Percentiles rank a stretch among this genome's conserved stretches.
Conservation (phyloP, 805 yeast genomes). For the Candida gorgasii region DNA sequence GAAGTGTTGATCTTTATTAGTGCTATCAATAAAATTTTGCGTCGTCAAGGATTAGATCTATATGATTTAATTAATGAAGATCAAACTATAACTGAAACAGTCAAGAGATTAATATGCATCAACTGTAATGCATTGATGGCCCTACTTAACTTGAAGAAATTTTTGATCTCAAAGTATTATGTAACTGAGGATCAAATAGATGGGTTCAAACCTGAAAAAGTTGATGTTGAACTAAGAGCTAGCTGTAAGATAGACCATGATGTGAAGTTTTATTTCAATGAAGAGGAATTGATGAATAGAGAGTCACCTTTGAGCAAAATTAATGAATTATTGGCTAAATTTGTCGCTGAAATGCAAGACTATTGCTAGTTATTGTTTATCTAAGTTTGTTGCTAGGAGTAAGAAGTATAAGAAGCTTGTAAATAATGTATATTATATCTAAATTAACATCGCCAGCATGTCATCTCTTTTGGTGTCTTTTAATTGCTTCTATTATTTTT, state of each 20-base stretch:
- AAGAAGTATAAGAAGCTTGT: not conserved
- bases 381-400: too few species aligned
- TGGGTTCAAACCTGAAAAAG: constrained; percentile 28
- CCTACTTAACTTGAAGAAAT: constrained; percentile 6
- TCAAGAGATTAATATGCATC: constrained; percentile 1
- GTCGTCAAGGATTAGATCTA: constrained; percentile 43
- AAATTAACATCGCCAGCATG: constrained; percentile 3
- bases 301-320: constrained; percentile 10
- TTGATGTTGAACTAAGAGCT: constrained; percentile 34
- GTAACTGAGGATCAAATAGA: constrained; percentile 18
- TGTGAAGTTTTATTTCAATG: constrained; percentile 11
- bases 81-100: not conserved
- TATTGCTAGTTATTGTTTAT: too few species aligned
- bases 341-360: constrained; percentile 6
- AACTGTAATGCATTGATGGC: constrained; percentile 5
- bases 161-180: constrained; percentile 6
- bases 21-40: constrained; percentile 44
- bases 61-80: constrained; percentile 10
- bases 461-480: constrained; percentile 2
- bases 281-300: constrained; percentile 7
- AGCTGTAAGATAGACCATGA: constrained; percentile 22
- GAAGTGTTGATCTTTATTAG: constrained; percentile 49
- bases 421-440: not conserved
- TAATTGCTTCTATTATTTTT: not conserved
- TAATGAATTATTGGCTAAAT: constrained; percentile 13